phyloP scores from a whole-genome alignment of 345 rosid species.

The Excoecaria cochinchinensis region DNA sequence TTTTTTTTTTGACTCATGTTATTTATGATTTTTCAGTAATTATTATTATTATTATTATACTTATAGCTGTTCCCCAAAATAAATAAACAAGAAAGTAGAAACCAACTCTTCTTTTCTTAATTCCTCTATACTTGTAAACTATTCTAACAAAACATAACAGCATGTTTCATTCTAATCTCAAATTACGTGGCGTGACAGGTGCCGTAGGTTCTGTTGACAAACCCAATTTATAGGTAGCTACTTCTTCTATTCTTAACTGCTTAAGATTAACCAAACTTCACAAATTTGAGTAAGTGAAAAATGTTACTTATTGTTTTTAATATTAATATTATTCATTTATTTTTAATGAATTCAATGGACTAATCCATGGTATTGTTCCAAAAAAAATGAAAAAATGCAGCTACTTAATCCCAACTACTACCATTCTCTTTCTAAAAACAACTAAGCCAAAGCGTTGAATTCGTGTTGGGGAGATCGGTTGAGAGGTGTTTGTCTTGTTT shows the following conservation, averaged over 20 bases:
- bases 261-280: background rate
- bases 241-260: background rate
- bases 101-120: background rate
- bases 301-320: background rate
- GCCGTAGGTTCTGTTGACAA: background rate
- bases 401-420: conserved; percentile 25
- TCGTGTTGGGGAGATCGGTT: conserved; percentile 54
- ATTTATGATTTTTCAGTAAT: background rate
- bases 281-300: background rate
- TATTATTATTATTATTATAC: background rate
- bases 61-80: background rate
- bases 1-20: background rate
- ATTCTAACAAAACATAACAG: background rate
- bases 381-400: background rate
- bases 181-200: conserved; percentile 11
- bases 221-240: background rate
- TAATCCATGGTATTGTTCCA: background rate
- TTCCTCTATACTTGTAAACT: background rate
- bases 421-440: conserved; percentile 18
- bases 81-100: background rate
- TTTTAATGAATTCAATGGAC: background rate
- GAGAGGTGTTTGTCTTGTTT: conserved; percentile 63
- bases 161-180: background rate
- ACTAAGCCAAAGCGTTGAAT: conserved; percentile 52
- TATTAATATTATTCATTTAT: background rate